Evolutionary conservation across 2,329 filamentous ascomycete species (phyloP), one percentile per base, ranked within the genome.

Genomic region (Lasiodiplodia sp.): DNA sequence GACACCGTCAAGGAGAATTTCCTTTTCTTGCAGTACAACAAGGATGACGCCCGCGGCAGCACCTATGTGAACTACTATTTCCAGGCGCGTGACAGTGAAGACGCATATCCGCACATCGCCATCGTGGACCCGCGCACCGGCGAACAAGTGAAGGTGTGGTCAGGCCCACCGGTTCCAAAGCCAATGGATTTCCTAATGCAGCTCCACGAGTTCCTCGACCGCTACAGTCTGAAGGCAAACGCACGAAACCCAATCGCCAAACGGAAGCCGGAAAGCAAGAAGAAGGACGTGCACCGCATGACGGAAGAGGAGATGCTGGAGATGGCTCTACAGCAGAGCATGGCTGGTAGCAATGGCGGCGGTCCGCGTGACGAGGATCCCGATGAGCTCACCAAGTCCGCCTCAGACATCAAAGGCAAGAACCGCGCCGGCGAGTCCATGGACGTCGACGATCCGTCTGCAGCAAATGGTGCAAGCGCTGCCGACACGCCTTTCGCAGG

Each of bases 221-320:
- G 96, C 28, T 99, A 98, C 82, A 97, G 94, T 77, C 84, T 99
- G 63, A 93, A 92, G 37, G 88, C 89, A 55, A 91, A 93, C 75
- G 95, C 91, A 77, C 97, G 96, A 82, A 99, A 99, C 76, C 96
- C 96, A 0, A 93, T 99, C 4, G 91, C 93, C 28, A 91, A 89
- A 77, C 85, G 91, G 66, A 93, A 92, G 79, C 86, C 90, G 3
- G 91, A 93, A 76, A 86, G 86, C 68, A 90, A 91, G 76, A 85
- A 88, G 64, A 85, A 92, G 67, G 92, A 95, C 72, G 88, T 97
- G 2, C 91, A 92, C 69, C 89, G 92, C 49, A 95, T 99, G 91
- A 97, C 93, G 0, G 96, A 99, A 77, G 94, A 98, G 62, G 94
- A 99, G 82, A 97, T 97, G 94, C 83, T 99, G 73, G 92, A 97